Conservation (phyloP, 257 asterid species). For the Mitragyna speciosa region DNA sequence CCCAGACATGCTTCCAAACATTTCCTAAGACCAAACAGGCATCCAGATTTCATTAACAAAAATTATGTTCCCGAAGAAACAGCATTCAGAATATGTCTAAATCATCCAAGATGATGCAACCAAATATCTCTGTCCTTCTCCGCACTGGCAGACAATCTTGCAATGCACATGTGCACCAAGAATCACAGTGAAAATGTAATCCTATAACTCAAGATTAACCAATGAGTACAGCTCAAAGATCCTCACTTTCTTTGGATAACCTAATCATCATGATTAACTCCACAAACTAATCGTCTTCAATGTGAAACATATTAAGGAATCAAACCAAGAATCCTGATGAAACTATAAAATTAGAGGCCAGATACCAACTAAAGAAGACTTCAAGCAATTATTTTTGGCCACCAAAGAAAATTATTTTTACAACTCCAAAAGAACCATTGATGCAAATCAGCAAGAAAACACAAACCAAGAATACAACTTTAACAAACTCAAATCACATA, state of each 20-base stretch:
- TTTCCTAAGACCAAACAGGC: background rate
- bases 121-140: background rate
- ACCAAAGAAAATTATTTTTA: background rate
- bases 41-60: background rate
- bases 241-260: too few species aligned
- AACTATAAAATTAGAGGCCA: too few species aligned
- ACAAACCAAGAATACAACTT: background rate
- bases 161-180: background rate
- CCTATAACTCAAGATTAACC: too few species aligned
- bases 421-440: background rate
- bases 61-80: background rate
- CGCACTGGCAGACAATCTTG: background rate
- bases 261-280: too few species aligned
- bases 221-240: too few species aligned
- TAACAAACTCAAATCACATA: background rate
- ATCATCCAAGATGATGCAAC: background rate
- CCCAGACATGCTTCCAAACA: too few species aligned
- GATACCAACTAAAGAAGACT: too few species aligned
- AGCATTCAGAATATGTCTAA: background rate
- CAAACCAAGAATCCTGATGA: too few species aligned
- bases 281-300: background rate
- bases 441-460: background rate
- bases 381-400: too few species aligned
- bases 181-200: too few species aligned
- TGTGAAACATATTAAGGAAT: too few species aligned